phyloP scores from a whole-genome alignment of 148 eudicot species.

The Agrostemma githago region DNA sequence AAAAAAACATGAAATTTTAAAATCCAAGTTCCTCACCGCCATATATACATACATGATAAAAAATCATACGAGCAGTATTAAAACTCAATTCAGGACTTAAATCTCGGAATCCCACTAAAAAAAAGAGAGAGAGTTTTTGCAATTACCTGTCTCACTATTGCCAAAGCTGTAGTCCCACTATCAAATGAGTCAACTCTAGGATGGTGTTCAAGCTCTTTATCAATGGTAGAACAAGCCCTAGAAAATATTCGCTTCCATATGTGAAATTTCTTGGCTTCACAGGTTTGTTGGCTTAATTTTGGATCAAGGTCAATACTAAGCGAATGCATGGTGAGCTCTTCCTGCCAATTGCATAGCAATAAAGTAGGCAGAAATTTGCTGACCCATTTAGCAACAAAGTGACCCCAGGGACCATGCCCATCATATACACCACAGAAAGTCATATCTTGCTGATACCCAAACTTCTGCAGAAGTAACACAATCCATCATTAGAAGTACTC shows the following conservation, averaged over 20 bases:
- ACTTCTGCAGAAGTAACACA: conserved; percentile 41
- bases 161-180: conserved; percentile 73
- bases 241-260: conserved; percentile 65
- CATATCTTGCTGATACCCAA: conserved; percentile 75
- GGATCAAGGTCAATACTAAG: conserved; percentile 19
- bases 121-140: neutral
- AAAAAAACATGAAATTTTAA: neutral
- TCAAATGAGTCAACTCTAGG: conserved; percentile 54
- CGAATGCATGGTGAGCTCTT: conserved; percentile 37
- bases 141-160: conserved; percentile 66
- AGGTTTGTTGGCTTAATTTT: conserved; percentile 14
- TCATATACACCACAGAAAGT: conserved; percentile 86
- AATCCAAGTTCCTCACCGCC: neutral
- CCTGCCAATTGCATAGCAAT: conserved; percentile 71
- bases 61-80: neutral
- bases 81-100: neutral
- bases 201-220: conserved; percentile 55
- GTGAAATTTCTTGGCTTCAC: conserved; percentile 20
- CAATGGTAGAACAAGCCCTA: conserved; percentile 60
- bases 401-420: conserved; percentile 98
- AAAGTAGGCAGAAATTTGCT: conserved; percentile 59
- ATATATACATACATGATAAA: neutral
- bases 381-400: conserved; percentile 66
- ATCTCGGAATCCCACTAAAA: neutral
- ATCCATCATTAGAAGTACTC: neutral